These are phyloP conservation scores for Caulochytrium protostelioides DNA, from an alignment of 371 early-diverging fungal species.

Conservation along the genomic window DNA sequence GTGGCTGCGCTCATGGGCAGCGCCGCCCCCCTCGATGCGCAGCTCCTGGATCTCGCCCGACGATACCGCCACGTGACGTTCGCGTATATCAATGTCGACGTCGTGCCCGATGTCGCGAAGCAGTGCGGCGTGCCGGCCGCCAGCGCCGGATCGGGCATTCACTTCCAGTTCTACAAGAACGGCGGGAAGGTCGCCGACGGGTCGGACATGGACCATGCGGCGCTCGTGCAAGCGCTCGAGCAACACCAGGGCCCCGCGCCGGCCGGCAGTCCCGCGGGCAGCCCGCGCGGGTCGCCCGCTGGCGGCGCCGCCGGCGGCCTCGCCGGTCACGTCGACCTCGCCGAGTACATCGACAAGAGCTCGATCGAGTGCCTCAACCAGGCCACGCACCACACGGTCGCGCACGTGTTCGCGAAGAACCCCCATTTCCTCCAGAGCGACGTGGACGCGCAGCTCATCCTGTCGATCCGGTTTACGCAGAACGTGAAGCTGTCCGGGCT, in stretches of 20 bases:
- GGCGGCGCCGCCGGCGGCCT: neutral
- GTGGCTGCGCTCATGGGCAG: too few species aligned
- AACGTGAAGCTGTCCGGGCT: constrained; percentile 73
- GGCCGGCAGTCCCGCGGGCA: constrained; percentile 21
- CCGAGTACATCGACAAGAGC: constrained; percentile 39
- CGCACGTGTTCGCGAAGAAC: constrained; percentile 49
- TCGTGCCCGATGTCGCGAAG: neutral
- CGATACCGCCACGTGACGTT: constrained; percentile 11
- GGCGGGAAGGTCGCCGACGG: constrained; percentile 34
- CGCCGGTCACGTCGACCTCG: constrained; percentile 33
- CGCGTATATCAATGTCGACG: constrained; percentile 17
- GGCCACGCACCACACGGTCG: constrained; percentile 42
- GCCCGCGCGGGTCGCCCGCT: constrained; percentile 25
- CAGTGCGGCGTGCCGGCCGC: neutral
- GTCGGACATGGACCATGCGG: constrained; percentile 9
- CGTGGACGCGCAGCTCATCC: constrained; percentile 78
- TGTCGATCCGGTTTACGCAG: constrained; percentile 69
- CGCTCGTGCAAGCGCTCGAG: constrained; percentile 27
- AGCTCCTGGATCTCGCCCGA: constrained; percentile 3
- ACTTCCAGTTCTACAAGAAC: constrained; percentile 36
- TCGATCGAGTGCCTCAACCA: constrained; percentile 78
- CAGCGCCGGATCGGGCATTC: neutral
- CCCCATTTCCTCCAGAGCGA: constrained; percentile 56
- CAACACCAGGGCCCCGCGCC: constrained; percentile 31
- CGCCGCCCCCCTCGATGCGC: too few species aligned